phyloP scores from a whole-genome alignment of 768 basidiomycete genomes.

The Agrocybe praecox region DNA sequence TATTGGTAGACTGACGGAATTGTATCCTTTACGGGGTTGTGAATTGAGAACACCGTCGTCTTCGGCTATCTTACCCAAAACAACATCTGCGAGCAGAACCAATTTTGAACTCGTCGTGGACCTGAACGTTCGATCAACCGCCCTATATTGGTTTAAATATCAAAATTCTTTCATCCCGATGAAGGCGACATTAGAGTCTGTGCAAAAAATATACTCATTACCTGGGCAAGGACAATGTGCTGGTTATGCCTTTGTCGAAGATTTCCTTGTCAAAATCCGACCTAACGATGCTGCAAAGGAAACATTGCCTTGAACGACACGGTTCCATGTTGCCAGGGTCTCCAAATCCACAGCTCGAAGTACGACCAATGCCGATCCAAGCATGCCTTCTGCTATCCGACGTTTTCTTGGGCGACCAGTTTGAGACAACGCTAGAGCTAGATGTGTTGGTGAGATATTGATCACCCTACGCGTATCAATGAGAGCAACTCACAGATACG shows the following conservation, averaged over 20 bases:
- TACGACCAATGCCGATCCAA: constrained; percentile 22
- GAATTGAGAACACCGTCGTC: background rate
- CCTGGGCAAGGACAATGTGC: constrained; percentile 13
- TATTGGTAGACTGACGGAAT: background rate
- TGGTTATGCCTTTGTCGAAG: constrained; percentile 14
- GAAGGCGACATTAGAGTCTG: background rate
- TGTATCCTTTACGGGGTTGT: background rate
- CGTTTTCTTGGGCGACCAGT: constrained; percentile 8
- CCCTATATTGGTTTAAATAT: constrained; percentile 1
- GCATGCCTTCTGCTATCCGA: constrained; percentile 12
- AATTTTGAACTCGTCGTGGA: constrained; percentile 8
- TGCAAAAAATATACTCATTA: background rate
- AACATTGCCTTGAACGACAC: constrained; percentile 21
- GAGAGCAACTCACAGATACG: background rate
- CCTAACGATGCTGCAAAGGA: constrained; percentile 22
- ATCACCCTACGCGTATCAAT: no score
- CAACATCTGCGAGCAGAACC: constrained; percentile 13
- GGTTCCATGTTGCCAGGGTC: constrained; percentile 21
- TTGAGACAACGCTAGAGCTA: background rate
- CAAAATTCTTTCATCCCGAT: background rate
- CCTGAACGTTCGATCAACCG: background rate
- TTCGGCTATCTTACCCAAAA: constrained; percentile 12
- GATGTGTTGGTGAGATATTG: background rate
- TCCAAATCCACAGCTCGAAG: constrained; percentile 21
- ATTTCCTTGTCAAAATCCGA: constrained; percentile 1